These are phyloP conservation scores for Pseudonitzschia pungens DNA, from an alignment of 108 stramenopile species.

Conservation along the genomic window DNA sequence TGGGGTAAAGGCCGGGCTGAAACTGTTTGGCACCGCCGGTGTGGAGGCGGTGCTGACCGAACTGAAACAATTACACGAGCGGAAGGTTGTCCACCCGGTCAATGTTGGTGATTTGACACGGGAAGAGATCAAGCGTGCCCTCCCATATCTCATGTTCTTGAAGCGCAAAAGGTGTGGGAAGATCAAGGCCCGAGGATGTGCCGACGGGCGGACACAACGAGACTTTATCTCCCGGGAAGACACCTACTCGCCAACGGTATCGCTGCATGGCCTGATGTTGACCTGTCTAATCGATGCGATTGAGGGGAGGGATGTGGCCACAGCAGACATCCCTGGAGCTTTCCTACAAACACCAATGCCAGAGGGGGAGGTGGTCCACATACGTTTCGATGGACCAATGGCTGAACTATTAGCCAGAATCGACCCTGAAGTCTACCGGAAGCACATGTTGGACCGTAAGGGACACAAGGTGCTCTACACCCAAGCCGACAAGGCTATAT, in stretches of 20 bases:
- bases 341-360: background rate
- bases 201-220: background rate
- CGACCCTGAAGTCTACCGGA: background rate
- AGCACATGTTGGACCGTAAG: background rate
- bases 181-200: background rate
- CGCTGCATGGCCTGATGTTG: background rate
- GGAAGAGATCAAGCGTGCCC: background rate
- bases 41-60: background rate
- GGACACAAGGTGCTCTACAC: background rate
- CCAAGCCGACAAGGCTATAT: background rate
- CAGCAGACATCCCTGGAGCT: background rate
- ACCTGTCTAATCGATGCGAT: background rate
- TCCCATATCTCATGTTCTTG: background rate
- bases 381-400: background rate
- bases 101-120: background rate
- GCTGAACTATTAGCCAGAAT: background rate
- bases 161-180: background rate
- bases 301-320: background rate
- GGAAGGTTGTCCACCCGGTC: background rate
- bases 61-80: background rate
- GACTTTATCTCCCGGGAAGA: background rate
- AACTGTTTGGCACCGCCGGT: background rate
- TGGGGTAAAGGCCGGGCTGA: background rate
- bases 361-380: background rate
- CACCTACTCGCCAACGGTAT: background rate